phyloP scores from a whole-genome alignment of 805 yeast genomes.

The Torulaspora delbrueckii region DNA sequence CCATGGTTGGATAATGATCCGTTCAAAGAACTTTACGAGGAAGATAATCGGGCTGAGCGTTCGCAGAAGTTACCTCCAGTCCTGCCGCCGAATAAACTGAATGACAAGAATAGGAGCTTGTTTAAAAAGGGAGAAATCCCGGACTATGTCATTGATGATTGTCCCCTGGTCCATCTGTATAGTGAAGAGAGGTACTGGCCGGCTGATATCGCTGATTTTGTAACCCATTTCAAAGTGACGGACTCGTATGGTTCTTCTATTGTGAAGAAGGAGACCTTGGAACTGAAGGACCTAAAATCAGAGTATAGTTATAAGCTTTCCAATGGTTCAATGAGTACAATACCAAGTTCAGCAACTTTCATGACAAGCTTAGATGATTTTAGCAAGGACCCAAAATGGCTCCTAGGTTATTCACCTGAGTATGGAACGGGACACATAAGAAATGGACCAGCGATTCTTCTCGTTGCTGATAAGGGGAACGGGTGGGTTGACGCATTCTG shows the following conservation, averaged over 20 bases:
- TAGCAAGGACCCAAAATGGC: constrained; percentile 71
- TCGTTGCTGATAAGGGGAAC: constrained; percentile 88
- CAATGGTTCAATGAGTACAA: constrained; percentile 14
- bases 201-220: constrained; percentile 68
- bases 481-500: constrained; percentile 95
- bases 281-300: constrained; percentile 26
- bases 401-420: constrained; percentile 75
- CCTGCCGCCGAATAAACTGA: constrained; percentile 24
- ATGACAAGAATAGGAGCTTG: constrained; percentile 28
- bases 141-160: constrained; percentile 52
- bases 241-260: constrained; percentile 46
- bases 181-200: constrained; percentile 87
- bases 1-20: constrained; percentile 23
- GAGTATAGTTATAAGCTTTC: constrained; percentile 13
- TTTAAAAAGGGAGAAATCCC: constrained; percentile 46
- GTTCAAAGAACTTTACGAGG: constrained; percentile 8
- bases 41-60: constrained; percentile 3
- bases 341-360: constrained; percentile 40
- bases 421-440: constrained; percentile 63
- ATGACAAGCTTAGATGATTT: constrained; percentile 70
- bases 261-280: constrained; percentile 23
- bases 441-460: constrained; percentile 73
- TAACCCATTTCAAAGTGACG: constrained; percentile 57
- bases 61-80: constrained; percentile 22
- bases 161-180: constrained; percentile 80